A percentile compares a stretch with the other conserved stretches of the same genome.
Conservation (phyloP, 2,329 filamentous ascomycete species). For the Trichophyton simii region DNA sequence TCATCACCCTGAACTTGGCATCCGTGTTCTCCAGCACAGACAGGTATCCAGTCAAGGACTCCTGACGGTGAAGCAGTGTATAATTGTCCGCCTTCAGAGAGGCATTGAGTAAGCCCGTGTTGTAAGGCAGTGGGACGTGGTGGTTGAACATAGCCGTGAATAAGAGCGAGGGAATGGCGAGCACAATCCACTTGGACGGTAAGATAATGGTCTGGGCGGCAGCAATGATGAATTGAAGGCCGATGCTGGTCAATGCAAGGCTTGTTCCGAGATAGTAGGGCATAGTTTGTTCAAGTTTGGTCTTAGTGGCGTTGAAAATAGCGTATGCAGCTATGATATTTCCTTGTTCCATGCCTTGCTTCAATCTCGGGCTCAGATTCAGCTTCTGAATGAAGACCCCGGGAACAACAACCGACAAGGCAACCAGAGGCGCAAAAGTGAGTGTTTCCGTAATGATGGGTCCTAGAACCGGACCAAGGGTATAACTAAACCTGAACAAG, state of each 20-base stretch:
- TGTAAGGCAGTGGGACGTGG: slow-evolving; percentile 53
- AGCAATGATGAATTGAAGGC: slow-evolving; percentile 56
- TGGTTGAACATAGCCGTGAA: slow-evolving; percentile 57
- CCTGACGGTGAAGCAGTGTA: slow-evolving; percentile 64
- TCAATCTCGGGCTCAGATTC: slow-evolving; percentile 43
- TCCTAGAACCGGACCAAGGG: slow-evolving; percentile 56
- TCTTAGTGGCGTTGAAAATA: slow-evolving; percentile 41
- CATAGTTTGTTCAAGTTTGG: slow-evolving; percentile 26
- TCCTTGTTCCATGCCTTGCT: slow-evolving; percentile 48
- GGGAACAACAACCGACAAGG: slow-evolving; percentile 51
- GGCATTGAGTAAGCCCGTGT: slow-evolving; percentile 51
- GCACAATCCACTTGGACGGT: slow-evolving; percentile 55
- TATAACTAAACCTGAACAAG: slow-evolving; percentile 53
- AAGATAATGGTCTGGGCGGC: slow-evolving; percentile 52
- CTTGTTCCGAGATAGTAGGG: slow-evolving; percentile 44
- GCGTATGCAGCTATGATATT: slow-evolving; percentile 56
- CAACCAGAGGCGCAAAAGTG: slow-evolving; percentile 57
- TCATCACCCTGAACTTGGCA: slow-evolving; percentile 64
- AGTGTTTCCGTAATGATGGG: slow-evolving; percentile 62
- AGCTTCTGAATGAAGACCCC: slow-evolving; percentile 51
- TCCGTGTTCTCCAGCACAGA: slow-evolving; percentile 70
- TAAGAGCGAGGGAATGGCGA: slow-evolving; percentile 56
- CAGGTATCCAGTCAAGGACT: slow-evolving; percentile 83
- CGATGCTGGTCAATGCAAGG: slow-evolving; percentile 56
- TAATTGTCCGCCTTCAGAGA: slow-evolving; percentile 55